Evolutionary conservation across 345 rosid species (phyloP).

Genomic region (Murraya koenigii): DNA sequence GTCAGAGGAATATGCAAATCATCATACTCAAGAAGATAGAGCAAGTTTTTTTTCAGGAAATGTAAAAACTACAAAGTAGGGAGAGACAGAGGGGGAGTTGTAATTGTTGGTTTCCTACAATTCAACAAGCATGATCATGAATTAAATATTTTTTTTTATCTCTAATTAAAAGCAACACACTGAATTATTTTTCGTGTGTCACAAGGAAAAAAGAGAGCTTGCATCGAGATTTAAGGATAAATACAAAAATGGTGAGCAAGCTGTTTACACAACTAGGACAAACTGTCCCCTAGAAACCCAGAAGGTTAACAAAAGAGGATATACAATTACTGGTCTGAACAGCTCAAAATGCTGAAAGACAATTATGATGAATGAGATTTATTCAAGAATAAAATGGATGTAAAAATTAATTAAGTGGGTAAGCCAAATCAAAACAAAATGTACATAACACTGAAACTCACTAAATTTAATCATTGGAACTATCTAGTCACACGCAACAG

Average conservation of each 20-base stretch:
- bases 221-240: neutral
- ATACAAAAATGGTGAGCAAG: neutral
- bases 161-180: neutral
- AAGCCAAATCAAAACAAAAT: too few relatives aligned
- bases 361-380: neutral
- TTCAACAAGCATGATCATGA: neutral
- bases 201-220: neutral
- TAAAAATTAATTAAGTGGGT: neutral
- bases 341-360: too few relatives aligned
- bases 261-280: neutral
- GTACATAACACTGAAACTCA: too few relatives aligned
- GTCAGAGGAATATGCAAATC: constrained; percentile 2
- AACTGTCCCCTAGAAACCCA: neutral
- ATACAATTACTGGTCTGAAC: too few relatives aligned
- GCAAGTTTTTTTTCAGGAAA: neutral
- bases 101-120: neutral
- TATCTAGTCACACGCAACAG: neutral
- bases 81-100: neutral
- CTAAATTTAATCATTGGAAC: neutral
- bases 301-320: neutral
- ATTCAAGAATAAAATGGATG: neutral
- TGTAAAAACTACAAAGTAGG: neutral
- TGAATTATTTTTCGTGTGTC: neutral
- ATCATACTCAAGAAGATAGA: neutral
- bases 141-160: neutral